These are phyloP conservation scores for Hibiscus syriacus DNA, from an alignment of 345 rosid species.

Conservation along the genomic window DNA sequence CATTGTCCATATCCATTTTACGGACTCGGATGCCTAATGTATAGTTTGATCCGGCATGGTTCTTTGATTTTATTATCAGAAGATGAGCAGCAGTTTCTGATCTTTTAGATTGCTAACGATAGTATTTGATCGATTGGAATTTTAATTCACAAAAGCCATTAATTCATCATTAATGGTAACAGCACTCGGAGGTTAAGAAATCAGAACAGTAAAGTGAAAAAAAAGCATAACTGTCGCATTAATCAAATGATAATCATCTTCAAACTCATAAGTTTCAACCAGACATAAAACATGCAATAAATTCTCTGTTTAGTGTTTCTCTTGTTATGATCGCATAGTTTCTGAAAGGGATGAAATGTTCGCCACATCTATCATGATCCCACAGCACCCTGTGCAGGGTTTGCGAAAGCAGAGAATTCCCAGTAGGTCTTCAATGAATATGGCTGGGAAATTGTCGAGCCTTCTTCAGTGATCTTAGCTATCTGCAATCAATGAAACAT, in stretches of 20 bases:
- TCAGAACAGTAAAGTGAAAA: background rate
- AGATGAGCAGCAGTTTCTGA: no score
- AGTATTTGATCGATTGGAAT: no score
- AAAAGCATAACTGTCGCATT: background rate
- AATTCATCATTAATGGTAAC: no score
- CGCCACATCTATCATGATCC: constrained; percentile 64
- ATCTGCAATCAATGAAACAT: constrained; percentile 41
- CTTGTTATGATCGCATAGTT: background rate
- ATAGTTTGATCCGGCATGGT: no score
- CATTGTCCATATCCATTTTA: no score
- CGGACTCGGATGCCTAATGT: no score
- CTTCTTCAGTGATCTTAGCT: constrained; percentile 84
- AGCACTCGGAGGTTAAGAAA: no score
- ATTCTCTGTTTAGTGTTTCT: background rate
- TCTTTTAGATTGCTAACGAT: no score
- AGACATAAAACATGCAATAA: background rate
- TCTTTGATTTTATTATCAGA: no score
- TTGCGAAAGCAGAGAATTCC: constrained; percentile 68
- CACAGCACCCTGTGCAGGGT: constrained; percentile 79
- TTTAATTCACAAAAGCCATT: no score
- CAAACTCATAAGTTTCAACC: background rate
- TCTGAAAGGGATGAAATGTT: background rate
- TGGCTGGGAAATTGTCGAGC: constrained; percentile 68
- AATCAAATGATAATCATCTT: background rate
- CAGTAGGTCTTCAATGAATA: constrained; percentile 86